A percentile compares a stretch with the other conserved stretches of the same genome.
phyloP scores from a whole-genome alignment of 106 monocot genomes.

The Phalaenopsis aphrodite region DNA sequence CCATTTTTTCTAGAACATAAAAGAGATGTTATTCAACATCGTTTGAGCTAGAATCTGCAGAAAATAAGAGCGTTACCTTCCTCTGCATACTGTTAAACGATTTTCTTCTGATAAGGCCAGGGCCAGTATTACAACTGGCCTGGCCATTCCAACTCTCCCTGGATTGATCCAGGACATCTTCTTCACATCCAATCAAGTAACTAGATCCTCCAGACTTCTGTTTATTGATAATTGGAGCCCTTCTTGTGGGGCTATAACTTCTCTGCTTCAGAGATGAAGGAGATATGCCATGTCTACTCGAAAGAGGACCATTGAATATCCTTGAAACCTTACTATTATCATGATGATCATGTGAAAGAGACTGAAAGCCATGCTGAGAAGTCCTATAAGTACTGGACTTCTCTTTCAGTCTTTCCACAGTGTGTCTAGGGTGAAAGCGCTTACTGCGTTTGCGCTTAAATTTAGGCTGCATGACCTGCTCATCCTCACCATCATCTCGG shows the following conservation, averaged over 20 bases:
- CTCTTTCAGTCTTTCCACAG: slow-evolving; percentile 49
- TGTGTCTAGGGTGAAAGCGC: slow-evolving; percentile 52
- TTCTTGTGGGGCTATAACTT: slow-evolving; percentile 41
- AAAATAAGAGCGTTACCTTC: slow-evolving; percentile 44
- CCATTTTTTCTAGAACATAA: not conserved
- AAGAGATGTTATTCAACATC: not conserved
- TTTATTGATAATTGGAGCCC: slow-evolving; percentile 20
- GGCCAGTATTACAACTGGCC: slow-evolving; percentile 17
- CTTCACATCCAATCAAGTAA: slow-evolving; percentile 36
- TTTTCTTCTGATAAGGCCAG: slow-evolving; percentile 24
- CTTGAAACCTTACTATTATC: slow-evolving; percentile 30
- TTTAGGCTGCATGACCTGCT: slow-evolving; percentile 73
- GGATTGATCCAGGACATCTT: slow-evolving; percentile 38
- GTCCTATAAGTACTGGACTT: slow-evolving; percentile 28
- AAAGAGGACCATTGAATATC: slow-evolving; percentile 21
- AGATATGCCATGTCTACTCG: slow-evolving; percentile 21
- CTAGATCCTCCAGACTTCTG: slow-evolving; percentile 45
- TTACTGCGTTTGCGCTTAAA: slow-evolving; percentile 85
- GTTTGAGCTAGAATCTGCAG: not conserved
- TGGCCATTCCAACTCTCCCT: slow-evolving; percentile 61
- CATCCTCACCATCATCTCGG: slow-evolving; percentile 69
- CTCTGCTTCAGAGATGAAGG: slow-evolving; percentile 30
- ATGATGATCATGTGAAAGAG: slow-evolving; percentile 23
- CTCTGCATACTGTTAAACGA: slow-evolving; percentile 71
- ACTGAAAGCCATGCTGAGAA: slow-evolving; percentile 15